Percentiles rank a stretch among this genome's conserved stretches.
Conservation (phyloP, 345 rosid genomes). For the Murraya koenigii region DNA sequence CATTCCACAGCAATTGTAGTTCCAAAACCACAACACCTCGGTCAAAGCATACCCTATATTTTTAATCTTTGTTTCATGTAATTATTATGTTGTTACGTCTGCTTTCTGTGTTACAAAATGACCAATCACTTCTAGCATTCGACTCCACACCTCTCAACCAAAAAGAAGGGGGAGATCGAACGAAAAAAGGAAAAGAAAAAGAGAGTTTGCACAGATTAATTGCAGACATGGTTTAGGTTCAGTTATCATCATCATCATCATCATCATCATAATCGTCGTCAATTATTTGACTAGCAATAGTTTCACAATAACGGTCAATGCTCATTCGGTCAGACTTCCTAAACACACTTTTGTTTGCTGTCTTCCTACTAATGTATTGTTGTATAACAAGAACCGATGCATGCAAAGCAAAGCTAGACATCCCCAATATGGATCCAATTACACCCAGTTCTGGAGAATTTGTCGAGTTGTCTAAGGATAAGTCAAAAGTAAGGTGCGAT, state of each 20-base stretch:
- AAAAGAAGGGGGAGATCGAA: no score
- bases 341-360: background rate
- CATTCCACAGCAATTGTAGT: no score
- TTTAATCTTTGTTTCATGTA: no score
- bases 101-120: no score
- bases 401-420: conserved; percentile 38
- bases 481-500: conserved; percentile 25
- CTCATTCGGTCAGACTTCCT: background rate
- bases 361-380: conserved; percentile 22
- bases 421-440: conserved; percentile 49
- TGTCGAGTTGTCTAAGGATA: conserved; percentile 32
- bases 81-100: no score
- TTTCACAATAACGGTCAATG: background rate
- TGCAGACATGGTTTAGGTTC: background rate
- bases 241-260: background rate
- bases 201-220: background rate
- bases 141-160: no score
- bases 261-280: background rate
- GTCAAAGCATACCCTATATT: no score
- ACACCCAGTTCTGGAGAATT: conserved; percentile 54
- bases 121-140: no score
- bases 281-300: background rate
- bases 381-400: conserved; percentile 67
- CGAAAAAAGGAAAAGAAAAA: background rate
- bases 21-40: no score